Evolutionary conservation across 164 flowering plant species (phyloP).

Genomic region (Umbellularia californica): DNA sequence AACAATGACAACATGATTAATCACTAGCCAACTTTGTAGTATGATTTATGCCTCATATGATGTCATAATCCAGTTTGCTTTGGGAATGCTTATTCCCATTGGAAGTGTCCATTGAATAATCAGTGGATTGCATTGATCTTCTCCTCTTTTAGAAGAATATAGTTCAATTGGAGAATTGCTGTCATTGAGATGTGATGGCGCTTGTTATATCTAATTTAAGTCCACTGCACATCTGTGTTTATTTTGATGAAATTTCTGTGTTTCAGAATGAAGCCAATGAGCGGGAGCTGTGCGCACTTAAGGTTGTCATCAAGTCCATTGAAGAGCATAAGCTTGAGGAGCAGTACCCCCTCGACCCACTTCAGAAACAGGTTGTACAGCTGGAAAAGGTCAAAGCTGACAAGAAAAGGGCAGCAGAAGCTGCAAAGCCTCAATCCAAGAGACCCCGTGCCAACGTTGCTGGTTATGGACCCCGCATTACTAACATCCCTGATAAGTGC

Average conservation of each 20-base stretch:
- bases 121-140: not conserved
- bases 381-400: slow-evolving; percentile 96
- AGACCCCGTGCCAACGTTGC: slow-evolving; percentile 85
- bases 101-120: no score
- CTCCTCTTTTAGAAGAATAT: no score
- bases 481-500: slow-evolving; percentile 53
- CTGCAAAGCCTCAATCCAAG: slow-evolving; percentile 87
- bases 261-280: slow-evolving; percentile 76
- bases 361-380: slow-evolving; percentile 65
- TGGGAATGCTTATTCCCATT: no score
- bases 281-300: slow-evolving; percentile 74
- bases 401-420: slow-evolving; percentile 79
- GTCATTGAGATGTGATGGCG: slow-evolving; percentile 8
- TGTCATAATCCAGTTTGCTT: no score
- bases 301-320: slow-evolving; percentile 81
- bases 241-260: not conserved
- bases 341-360: slow-evolving; percentile 67
- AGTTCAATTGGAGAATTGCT: not conserved
- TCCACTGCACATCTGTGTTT: not conserved
- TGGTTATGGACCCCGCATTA: slow-evolving; percentile 47
- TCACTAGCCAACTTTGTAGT: no score
- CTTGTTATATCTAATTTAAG: not conserved
- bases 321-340: slow-evolving; percentile 92
- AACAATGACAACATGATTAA: no score
- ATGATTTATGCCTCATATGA: no score